Conservation (phyloP, 805 yeast genomes). For the Pichia gijzeniarum region DNA sequence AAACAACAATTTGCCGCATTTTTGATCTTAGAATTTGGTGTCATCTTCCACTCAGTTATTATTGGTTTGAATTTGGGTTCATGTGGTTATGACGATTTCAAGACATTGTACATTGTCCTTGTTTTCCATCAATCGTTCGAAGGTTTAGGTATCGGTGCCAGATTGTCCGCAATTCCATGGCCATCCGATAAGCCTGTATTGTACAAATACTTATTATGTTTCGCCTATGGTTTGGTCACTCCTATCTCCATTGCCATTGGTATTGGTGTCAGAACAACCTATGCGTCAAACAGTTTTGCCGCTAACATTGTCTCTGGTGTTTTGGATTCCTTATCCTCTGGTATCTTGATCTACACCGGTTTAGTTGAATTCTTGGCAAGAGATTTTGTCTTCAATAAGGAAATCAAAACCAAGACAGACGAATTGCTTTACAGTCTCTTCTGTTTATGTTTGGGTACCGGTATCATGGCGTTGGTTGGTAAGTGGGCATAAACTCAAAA, state of each 20-base stretch:
- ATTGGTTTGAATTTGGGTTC: slow-evolving; percentile 70
- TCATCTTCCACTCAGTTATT: slow-evolving; percentile 73
- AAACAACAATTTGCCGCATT: slow-evolving; percentile 16
- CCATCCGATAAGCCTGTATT: slow-evolving; percentile 22
- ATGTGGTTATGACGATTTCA: slow-evolving; percentile 59
- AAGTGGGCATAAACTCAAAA: slow-evolving; percentile 54
- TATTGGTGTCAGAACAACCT: slow-evolving; percentile 58
- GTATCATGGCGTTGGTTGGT: slow-evolving; percentile 66
- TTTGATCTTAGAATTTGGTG: slow-evolving; percentile 54
- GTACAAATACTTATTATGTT: slow-evolving; percentile 43
- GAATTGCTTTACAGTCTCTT: slow-evolving; percentile 43
- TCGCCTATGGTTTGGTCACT: slow-evolving; percentile 48
- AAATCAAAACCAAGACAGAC: slow-evolving; percentile 44
- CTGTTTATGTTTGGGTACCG: slow-evolving; percentile 52
- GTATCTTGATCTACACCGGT: slow-evolving; percentile 68
- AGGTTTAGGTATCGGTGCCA: slow-evolving; percentile 75
- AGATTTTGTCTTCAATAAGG: slow-evolving; percentile 57
- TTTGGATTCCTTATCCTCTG: slow-evolving; percentile 67
- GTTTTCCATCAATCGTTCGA: slow-evolving; percentile 75
- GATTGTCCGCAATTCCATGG: slow-evolving; percentile 50
- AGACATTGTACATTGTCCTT: slow-evolving; percentile 54
- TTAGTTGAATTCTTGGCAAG: slow-evolving; percentile 70
- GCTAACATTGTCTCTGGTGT: slow-evolving; percentile 60
- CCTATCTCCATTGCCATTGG: slow-evolving; percentile 75
- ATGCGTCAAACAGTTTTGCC: slow-evolving; percentile 46